Evolutionary conservation across 2,329 filamentous ascomycete species (phyloP), one percentile per base, ranked within the genome.

Genomic region (Acrocalymma vagum): DNA sequence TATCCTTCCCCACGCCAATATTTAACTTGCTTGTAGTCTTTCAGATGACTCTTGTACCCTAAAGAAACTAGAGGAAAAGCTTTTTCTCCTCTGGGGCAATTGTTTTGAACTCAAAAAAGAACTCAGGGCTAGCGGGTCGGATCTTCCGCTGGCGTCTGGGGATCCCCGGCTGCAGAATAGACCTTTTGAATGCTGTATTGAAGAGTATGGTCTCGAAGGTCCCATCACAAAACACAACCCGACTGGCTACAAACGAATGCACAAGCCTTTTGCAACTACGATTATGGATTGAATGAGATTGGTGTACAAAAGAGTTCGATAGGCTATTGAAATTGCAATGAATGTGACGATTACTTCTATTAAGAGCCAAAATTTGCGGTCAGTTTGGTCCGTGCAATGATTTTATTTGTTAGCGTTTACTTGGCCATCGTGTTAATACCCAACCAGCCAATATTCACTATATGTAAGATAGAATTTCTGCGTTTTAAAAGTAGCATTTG

Each of bases 51-150:
- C 68, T 3, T 35, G 65, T 0, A 59, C 71, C 1, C 71, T 94
- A 1, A 63, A 57, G 3, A 48, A 65, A 6, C 71, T 96, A 4
- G 80, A 82, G 34, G 82, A 95, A 53, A 85, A 81, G 54, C 75
- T 96, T 39, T 93, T 86, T 62, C 73, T 83, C 23, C 75, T 96
- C 2, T 97, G 93, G 92, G 93, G 93, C 2, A 82, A 96, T 46
- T 75, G 96, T 1, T 47, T 55, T 13, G 65, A 67, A 29, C 33
- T 65, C 16, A 69, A 69, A 26, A 85, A 92, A 61, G 90, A 95
- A 62, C 67, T 74, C 31, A 90, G 88, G 62, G 36, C 51, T 5
- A 34, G 44, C 15, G 51, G 53, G 14, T 42, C 40, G 11, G 48
- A 59, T 24, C 44, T 66, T 22, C 60, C 61, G 8, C 40, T 65